Evolutionary conservation across 179 eudicot species (phyloP).

Genomic region (Beta corolliflora): DNA sequence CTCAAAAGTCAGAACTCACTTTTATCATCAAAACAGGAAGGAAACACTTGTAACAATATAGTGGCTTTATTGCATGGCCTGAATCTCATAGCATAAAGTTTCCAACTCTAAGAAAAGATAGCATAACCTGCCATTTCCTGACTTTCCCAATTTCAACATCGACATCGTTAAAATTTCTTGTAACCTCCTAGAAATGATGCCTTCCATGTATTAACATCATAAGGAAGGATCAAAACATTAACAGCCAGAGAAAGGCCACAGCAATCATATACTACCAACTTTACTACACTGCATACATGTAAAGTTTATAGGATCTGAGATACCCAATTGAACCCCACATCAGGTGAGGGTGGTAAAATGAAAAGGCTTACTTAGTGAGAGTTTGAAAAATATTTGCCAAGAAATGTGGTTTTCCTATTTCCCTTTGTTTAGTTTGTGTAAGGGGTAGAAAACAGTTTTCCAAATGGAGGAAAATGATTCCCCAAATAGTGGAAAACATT

Average conservation of each 20-base stretch:
- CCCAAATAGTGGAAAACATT: no score
- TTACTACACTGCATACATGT: neutral
- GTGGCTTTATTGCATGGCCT: neutral
- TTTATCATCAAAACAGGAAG: neutral
- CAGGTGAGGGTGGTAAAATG: neutral
- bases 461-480: no score
- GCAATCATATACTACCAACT: neutral
- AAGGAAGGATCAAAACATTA: no score
- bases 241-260: neutral
- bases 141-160: neutral
- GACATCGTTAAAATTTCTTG: neutral
- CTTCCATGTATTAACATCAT: neutral
- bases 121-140: neutral
- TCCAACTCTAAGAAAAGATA: neutral
- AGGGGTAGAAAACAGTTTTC: no score
- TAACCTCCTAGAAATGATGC: neutral
- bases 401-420: no score
- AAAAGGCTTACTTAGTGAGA: no score
- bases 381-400: no score
- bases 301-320: neutral
- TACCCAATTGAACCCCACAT: neutral
- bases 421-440: no score
- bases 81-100: neutral
- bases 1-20: neutral
- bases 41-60: neutral